Evolutionary conservation across 192 early-diverging fungal genomes (phyloP).

Genomic region (Lobosporangium transversale): DNA sequence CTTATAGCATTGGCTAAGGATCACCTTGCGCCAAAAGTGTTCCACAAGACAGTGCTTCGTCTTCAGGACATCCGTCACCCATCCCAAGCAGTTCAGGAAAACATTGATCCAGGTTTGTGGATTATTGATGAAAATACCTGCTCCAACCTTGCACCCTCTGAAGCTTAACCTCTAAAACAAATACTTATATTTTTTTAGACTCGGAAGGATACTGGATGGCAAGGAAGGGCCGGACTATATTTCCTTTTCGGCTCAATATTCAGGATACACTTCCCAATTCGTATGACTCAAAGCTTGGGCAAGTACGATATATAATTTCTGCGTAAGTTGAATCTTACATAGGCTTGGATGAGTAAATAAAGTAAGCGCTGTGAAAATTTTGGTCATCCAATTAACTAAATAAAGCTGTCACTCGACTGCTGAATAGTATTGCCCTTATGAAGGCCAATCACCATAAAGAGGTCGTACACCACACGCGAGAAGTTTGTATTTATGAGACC

Average conservation of each 20-base stretch:
- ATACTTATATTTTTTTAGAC: conserved; percentile 9
- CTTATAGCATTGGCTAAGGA: conserved; percentile 32
- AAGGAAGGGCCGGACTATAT: conserved; percentile 45
- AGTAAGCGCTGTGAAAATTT: neutral
- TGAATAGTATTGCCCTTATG: conserved; percentile 21
- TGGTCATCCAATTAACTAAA: too few species aligned
- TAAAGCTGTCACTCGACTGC: too few species aligned
- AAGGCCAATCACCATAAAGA: conserved; percentile 38
- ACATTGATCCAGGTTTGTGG: conserved; percentile 35
- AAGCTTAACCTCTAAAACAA: too few species aligned
- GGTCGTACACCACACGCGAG: conserved; percentile 40
- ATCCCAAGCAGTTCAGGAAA: conserved; percentile 47
- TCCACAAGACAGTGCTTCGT: conserved; percentile 40
- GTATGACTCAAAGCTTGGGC: conserved; percentile 45
- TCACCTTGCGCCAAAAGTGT: conserved; percentile 33
- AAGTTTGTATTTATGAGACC: conserved; percentile 51
- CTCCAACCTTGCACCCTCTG: too few species aligned
- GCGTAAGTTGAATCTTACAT: conserved; percentile 22
- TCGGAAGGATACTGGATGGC: conserved; percentile 42
- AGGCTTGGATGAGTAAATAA: neutral
- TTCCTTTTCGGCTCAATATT: conserved; percentile 46
- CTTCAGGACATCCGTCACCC: conserved; percentile 37
- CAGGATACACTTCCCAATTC: conserved; percentile 42
- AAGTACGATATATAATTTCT: conserved; percentile 42
- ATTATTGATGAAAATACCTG: too few species aligned